These are phyloP conservation scores for Golubevia pallescens DNA, from an alignment of 1,284 basidiomycete genomes.

Conservation along the genomic window DNA sequence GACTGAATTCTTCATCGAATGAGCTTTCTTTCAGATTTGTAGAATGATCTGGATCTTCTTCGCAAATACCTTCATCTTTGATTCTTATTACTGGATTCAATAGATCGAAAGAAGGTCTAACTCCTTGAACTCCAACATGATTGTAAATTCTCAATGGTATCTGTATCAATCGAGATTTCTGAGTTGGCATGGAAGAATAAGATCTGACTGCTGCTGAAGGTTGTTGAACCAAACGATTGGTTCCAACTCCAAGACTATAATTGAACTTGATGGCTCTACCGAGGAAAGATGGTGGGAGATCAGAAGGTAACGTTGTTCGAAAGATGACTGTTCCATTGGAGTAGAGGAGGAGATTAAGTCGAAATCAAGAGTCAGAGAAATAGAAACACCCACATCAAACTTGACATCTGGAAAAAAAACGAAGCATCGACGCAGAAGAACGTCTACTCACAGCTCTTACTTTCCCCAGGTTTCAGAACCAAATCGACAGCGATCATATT, in stretches of 20 bases:
- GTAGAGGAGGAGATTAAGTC: no score
- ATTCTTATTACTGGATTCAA: slow-evolving; percentile 51
- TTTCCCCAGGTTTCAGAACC: slow-evolving; percentile 44
- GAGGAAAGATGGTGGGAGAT: slow-evolving; percentile 85
- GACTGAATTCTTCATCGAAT: no score
- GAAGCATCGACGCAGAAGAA: not conserved
- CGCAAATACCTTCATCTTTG: slow-evolving; percentile 27
- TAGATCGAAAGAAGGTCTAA: slow-evolving; percentile 45
- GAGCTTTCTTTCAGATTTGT: not conserved
- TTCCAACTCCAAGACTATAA: slow-evolving; percentile 85
- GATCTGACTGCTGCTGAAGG: not conserved
- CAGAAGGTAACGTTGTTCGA: slow-evolving; percentile 68
- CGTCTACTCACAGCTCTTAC: slow-evolving; percentile 29
- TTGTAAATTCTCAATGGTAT: slow-evolving; percentile 60
- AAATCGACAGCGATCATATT: slow-evolving; percentile 55
- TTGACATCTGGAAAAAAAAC: not conserved
- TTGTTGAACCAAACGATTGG: slow-evolving; percentile 69
- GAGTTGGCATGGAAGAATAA: slow-evolving; percentile 4
- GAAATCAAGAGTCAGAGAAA: no score
- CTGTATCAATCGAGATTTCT: slow-evolving; percentile 48
- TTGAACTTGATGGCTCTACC: slow-evolving; percentile 83
- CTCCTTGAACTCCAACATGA: slow-evolving; percentile 42
- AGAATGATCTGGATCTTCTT: slow-evolving; percentile 1
- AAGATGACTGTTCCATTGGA: slow-evolving; percentile 20
- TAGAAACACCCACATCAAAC: no score